Percentiles rank a stretch among this genome's conserved stretches.
These are phyloP conservation scores for Glycyrrhiza uralensis DNA, from an alignment of 306 rosid genomes.

Conservation along the genomic window DNA sequence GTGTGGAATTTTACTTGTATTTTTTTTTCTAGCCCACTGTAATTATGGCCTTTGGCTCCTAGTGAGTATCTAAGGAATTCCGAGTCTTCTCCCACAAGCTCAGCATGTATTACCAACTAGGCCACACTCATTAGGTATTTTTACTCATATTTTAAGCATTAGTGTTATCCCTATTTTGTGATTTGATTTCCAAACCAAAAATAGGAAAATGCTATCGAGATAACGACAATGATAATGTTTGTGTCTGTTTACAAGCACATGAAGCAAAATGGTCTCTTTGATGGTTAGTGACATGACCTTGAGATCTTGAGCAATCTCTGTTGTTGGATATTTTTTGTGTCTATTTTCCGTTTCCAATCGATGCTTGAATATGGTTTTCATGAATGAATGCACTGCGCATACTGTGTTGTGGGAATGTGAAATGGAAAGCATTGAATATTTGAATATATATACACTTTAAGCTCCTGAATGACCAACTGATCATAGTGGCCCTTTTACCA, in stretches of 20 bases:
- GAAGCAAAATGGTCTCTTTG: slow-evolving; percentile 17
- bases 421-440: not conserved
- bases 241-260: not conserved
- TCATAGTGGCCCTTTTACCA: not conserved
- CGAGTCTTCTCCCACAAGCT: too few relatives aligned
- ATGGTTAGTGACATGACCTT: not conserved
- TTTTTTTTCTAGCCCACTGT: too few relatives aligned
- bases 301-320: not conserved
- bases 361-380: not conserved
- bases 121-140: too few relatives aligned
- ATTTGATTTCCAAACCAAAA: not conserved
- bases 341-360: not conserved
- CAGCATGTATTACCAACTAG: too few relatives aligned
- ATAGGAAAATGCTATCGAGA: not conserved
- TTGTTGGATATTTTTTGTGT: not conserved
- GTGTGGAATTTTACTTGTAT: too few relatives aligned
- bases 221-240: not conserved
- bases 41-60: too few relatives aligned
- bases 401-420: not conserved
- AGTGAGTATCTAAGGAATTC: too few relatives aligned
- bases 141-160: not conserved
- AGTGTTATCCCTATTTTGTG: not conserved
- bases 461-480: not conserved
- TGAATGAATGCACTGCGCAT: not conserved
- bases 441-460: not conserved